Base-by-base conservation (phyloP, 1,139 yeast species). In the Kurtzmaniella quercitrusa region DNA sequence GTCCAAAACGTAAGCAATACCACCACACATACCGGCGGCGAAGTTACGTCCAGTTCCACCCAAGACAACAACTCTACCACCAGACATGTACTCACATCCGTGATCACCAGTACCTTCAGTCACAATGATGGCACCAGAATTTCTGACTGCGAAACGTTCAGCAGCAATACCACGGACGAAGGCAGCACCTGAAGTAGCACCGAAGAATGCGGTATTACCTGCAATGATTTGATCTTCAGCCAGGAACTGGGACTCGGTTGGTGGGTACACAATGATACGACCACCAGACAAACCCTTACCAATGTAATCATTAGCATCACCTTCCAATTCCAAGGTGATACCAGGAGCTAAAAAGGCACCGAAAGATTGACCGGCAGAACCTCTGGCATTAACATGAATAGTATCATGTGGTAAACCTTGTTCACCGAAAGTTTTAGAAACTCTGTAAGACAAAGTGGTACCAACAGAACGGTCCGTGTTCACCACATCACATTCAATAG, bases 11-110 rank as follows among this genome's bases (percentile, higher is more conserved):
- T 93, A 93, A 26, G 96, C 96, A 64, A 93, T 93, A 80, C 98
- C 98, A 68, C 98, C 98, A 57, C 97, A 91, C 88, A 94, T 94
- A 75, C 98, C 98, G 44, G 98, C 96, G 38, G 97, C 98, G 65
- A 93, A 93, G 72, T 89, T 86, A 53, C 98, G 82, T 47, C 96
- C 98, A 58, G 96, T 87, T 45, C 82, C 69, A 41, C 98, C 96
- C 54, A 93, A 78, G 42, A 93, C 88, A 60, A 93, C 88, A 48
- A 93, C 96, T 58, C 98, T 82, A 63, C 98, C 98, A 65, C 98
- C 98, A 57, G 98, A 89, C 98, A 93, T 93, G 72, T 93, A 93
- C 68, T 93, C 98, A 73, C 97, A 93, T 44, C 98, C 98, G 65
- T 93, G 97, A 63, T 91, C 97, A 73, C 98, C 98, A 50, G 88